Percentiles rank a stretch among this genome's conserved stretches.
Conservation (phyloP, 169 alveolate species). For the Eimeria acervulina region DNA sequence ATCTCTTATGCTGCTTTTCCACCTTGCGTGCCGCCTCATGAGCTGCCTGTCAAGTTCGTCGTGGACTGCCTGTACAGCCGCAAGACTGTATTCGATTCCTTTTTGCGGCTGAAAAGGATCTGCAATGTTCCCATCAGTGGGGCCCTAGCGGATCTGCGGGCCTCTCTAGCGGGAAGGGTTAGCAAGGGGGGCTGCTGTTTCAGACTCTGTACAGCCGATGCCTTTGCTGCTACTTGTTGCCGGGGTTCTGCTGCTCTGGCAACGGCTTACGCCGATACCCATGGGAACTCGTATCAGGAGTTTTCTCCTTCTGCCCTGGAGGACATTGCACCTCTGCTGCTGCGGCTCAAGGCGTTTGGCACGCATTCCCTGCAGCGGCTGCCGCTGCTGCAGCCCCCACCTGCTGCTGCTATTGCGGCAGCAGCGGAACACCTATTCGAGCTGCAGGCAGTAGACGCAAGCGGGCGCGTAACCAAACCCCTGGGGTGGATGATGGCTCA, state of each 20-base stretch:
- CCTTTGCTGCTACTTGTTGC: conserved; percentile 23
- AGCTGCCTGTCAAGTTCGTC: conserved; percentile 9
- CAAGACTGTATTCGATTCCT: conserved; percentile 21
- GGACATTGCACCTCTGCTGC: conserved; percentile 63
- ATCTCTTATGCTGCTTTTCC: conserved; percentile 37
- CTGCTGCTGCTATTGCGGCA: conserved; percentile 32
- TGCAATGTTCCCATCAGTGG: conserved; percentile 67
- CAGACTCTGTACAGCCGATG: conserved; percentile 57
- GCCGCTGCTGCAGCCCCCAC: conserved; percentile 74
- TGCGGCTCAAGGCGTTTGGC: conserved; percentile 68
- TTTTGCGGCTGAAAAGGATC: conserved; percentile 17
- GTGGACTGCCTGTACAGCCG: conserved; percentile 53
- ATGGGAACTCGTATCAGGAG: conserved; percentile 30
- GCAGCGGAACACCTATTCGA: conserved; percentile 51
- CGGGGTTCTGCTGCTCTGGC: conserved; percentile 36
- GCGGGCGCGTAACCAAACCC: conserved; percentile 44
- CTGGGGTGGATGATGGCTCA: conserved; percentile 61
- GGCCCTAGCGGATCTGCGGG: conserved; percentile 66
- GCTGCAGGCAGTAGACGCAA: conserved; percentile 63
- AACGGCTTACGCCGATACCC: background rate
- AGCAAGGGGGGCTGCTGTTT: conserved; percentile 57
- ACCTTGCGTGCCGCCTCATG: conserved; percentile 33
- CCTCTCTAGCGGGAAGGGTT: conserved; percentile 36
- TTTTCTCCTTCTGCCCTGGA: conserved; percentile 30
- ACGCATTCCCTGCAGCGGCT: conserved; percentile 54